Evolutionary conservation across 1,284 basidiomycete genomes (phyloP), one percentile per base, ranked within the genome.

Genomic region (Cryptococcus sp.): DNA sequence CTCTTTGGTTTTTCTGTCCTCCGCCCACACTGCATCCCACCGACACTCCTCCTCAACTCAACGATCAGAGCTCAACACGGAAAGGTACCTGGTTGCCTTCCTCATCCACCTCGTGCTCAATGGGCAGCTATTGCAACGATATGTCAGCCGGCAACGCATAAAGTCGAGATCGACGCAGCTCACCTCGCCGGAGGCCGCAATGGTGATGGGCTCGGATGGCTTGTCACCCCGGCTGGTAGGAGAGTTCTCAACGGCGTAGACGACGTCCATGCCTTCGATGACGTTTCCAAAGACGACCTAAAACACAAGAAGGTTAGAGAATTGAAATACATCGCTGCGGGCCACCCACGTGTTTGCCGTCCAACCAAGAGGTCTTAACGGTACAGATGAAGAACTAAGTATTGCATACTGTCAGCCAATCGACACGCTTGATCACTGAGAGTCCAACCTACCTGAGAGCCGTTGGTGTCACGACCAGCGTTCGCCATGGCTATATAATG

Each of bases 241-340:
- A 48, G 77, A 68, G 59, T 56, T 64, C 89, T 91, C 90, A 62
- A 94, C 90, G 25, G 79, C 78, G 60, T 80, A 75, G 41, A 96
- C 83, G 62, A 95, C 80, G 65, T 93, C 89, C 88, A 94, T 89
- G 53, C 93, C 93, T 63, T 95, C 90, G 48, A 95, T 66, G 57
- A 96, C 89, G 68, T 86, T 86, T 59, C 93, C 93, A 68, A 96
- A 97, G 47, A 97, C 93, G 73, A 94, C 89, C 88, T 90, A 62
- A 1, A 46, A 56, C 23, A 11, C 22, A 8, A 10, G n/a, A n/a
- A 22, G 42, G 42, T 45, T 13, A 45, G 42, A 8, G 15, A 2
- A 31, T 48, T 23, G 39, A 45, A 13, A 47, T 41, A n/a, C 8
- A 25, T 16, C 20, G 40, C n/a, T 6, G 11, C 22, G 2, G 25